phyloP scores from a whole-genome alignment of 129 eudicot genomes.

The Ambrosia trifida region DNA sequence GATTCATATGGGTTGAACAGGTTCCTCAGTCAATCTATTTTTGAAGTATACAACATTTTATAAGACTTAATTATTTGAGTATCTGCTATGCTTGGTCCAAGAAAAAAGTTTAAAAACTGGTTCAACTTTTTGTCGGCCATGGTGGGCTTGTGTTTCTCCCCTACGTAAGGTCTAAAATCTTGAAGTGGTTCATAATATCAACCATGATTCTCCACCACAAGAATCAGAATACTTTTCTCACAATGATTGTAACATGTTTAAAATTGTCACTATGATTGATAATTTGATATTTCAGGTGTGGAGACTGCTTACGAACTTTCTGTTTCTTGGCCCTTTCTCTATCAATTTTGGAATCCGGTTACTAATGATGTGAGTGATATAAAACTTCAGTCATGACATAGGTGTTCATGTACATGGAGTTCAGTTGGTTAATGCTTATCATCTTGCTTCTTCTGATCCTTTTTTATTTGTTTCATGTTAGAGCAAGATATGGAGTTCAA shows the following conservation, averaged over 20 bases:
- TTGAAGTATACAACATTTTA: neutral
- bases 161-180: neutral
- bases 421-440: neutral
- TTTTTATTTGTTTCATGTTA: constrained; percentile 21
- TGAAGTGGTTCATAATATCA: neutral
- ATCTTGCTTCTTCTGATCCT: constrained; percentile 9
- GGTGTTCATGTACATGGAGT: neutral
- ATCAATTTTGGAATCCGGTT: constrained; percentile 93
- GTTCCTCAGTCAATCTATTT: neutral
- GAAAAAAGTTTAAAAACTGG: neutral
- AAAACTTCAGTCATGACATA: neutral
- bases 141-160: neutral
- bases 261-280: neutral
- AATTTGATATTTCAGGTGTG: constrained; percentile 19
- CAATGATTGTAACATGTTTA: neutral
- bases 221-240: neutral
- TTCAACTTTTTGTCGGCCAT: neutral
- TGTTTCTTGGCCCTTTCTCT: constrained; percentile 79
- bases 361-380: constrained; percentile 68
- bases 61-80: neutral
- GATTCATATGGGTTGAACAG: neutral
- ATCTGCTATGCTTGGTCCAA: neutral
- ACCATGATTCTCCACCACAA: neutral
- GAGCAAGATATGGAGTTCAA: constrained; percentile 84
- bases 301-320: constrained; percentile 28